Percentiles rank a stretch among this genome's conserved stretches.
These are phyloP conservation scores for Rhizopogon roseolus DNA, from an alignment of 768 basidiomycete species.

Conservation along the genomic window DNA sequence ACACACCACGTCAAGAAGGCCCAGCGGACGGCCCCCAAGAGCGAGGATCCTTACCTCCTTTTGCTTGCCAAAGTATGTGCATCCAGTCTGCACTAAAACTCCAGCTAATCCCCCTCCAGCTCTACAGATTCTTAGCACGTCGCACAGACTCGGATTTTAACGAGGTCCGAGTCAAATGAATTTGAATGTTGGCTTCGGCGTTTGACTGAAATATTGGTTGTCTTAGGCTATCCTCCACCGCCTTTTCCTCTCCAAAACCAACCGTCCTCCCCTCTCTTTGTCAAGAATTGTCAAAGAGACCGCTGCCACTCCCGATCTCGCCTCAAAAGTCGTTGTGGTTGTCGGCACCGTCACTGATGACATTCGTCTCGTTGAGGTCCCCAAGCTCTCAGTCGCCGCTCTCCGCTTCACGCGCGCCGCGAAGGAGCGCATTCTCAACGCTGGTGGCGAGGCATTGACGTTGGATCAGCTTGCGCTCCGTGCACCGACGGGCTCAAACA, in stretches of 20 bases:
- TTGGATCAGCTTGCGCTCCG: slow-evolving; percentile 95
- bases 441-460: slow-evolving; percentile 92
- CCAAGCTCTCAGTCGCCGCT: slow-evolving; percentile 91
- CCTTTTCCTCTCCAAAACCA: slow-evolving; percentile 95
- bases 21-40: slow-evolving; percentile 89
- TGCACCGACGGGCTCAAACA: slow-evolving; percentile 93
- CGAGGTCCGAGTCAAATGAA: slow-evolving; percentile 49
- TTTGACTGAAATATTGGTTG: slow-evolving; percentile 15
- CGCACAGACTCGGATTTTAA: slow-evolving; percentile 96
- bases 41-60: slow-evolving; percentile 98
- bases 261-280: slow-evolving; percentile 94
- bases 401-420: slow-evolving; percentile 92
- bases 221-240: slow-evolving; percentile 86
- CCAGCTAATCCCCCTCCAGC: slow-evolving; percentile 40
- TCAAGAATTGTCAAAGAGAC: slow-evolving; percentile 90
- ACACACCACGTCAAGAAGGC: slow-evolving; percentile 99
- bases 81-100: slow-evolving; percentile 5
- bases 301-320: slow-evolving; percentile 52
- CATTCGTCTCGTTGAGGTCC: slow-evolving; percentile 76
- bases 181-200: slow-evolving; percentile 2
- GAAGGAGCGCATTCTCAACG: slow-evolving; percentile 90
- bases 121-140: slow-evolving; percentile 98
- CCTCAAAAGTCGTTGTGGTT: slow-evolving; percentile 81
- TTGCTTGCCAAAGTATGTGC: slow-evolving; percentile 89
- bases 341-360: slow-evolving; percentile 97